These are phyloP conservation scores for Nadsonia starkeyi-henricii DNA, from an alignment of 1,139 yeast genomes.

Conservation along the genomic window DNA sequence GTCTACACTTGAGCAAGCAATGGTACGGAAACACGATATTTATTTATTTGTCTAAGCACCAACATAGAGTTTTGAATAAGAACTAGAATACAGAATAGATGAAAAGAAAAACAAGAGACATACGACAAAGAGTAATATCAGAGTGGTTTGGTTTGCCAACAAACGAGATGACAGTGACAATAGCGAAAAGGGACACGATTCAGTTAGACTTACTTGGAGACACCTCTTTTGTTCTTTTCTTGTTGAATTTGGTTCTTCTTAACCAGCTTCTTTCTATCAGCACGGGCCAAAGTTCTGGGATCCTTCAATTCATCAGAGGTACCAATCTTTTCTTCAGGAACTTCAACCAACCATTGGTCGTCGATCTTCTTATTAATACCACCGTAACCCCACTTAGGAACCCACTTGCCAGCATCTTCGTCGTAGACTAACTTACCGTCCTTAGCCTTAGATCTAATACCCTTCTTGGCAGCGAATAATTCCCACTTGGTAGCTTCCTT, in stretches of 20 bases:
- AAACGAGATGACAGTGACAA: background rate
- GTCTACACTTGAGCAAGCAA: too few species aligned
- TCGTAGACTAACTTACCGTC: constrained; percentile 85
- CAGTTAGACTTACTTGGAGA: constrained; percentile 1
- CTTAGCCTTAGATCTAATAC: constrained; percentile 80
- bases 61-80: too few species aligned
- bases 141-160: too few species aligned
- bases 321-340: constrained; percentile 38
- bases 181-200: background rate
- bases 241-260: constrained; percentile 83
- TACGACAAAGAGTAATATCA: too few species aligned
- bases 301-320: constrained; percentile 67
- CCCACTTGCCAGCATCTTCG: constrained; percentile 89
- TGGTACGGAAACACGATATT: too few species aligned
- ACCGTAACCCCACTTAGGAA: constrained; percentile 95
- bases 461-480: constrained; percentile 87
- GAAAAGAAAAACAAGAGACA: too few species aligned
- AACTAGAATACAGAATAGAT: too few species aligned
- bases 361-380: constrained; percentile 84
- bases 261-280: constrained; percentile 70
- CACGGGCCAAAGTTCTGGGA: constrained; percentile 69
- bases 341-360: constrained; percentile 91
- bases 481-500: constrained; percentile 96
- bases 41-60: too few species aligned
- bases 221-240: constrained; percentile 44